phyloP scores from a whole-genome alignment of 305 asterid species.

The Striga hermonthica region DNA sequence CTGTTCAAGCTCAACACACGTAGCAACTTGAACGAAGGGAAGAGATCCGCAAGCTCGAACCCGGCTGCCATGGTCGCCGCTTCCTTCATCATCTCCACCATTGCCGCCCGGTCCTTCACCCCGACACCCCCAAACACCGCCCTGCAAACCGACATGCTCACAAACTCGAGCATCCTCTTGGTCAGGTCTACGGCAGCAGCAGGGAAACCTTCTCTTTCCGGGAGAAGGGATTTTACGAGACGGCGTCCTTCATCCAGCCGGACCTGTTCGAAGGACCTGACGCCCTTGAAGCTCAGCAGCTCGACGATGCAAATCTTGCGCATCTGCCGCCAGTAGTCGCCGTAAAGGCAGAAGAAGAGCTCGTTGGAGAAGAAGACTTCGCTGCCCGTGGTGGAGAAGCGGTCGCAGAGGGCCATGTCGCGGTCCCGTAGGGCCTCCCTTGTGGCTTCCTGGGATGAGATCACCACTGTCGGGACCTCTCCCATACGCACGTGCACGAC shows the following conservation, averaged over 20 bases:
- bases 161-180: neutral
- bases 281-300: slow-evolving; percentile 26
- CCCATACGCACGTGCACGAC: slow-evolving; percentile 38
- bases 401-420: slow-evolving; percentile 32
- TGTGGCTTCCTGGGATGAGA: slow-evolving; percentile 34
- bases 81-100: slow-evolving; percentile 26
- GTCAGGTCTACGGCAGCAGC: slow-evolving; percentile 13
- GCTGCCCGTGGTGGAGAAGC: slow-evolving; percentile 30
- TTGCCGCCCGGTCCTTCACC: neutral
- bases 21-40: slow-evolving; percentile 26
- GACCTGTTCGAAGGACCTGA: slow-evolving; percentile 18
- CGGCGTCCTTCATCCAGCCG: slow-evolving; percentile 26
- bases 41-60: slow-evolving; percentile 27
- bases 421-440: slow-evolving; percentile 31
- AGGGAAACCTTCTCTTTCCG: neutral
- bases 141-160: slow-evolving; percentile 8
- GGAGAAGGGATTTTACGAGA: slow-evolving; percentile 16
- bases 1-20: slow-evolving; percentile 26
- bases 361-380: slow-evolving; percentile 33
- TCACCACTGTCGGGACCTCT: slow-evolving; percentile 36
- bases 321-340: slow-evolving; percentile 34
- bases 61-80: slow-evolving; percentile 19
- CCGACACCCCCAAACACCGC: slow-evolving; percentile 27
- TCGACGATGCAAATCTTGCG: neutral
- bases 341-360: slow-evolving; percentile 32